Base-by-base conservation (phyloP, 495 filamentous ascomycete genomes). In the Penicillium flavigenum region DNA sequence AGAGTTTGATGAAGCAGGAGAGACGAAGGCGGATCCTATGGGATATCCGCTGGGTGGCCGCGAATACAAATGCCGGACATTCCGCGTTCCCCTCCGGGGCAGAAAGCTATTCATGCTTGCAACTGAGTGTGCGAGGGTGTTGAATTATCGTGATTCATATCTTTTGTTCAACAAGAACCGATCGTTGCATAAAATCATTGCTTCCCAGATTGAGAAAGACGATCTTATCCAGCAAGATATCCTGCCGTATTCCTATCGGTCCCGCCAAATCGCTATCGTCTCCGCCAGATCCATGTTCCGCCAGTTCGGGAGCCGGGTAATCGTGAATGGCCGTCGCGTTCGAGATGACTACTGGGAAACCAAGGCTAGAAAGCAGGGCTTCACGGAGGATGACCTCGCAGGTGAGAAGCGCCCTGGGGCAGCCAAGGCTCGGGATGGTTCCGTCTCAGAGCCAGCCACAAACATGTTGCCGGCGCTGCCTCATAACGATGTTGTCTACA, bases 271-370 rank as follows among this genome's bases (percentile, higher is more conserved):
- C 57, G 95, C 94, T 26, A 98, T 99, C 56, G 94, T 99, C 29
- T 97, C 94, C 4, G 94, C 94, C n/a, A 86, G 89, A 59, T 97
- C 94, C 46, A 99, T 99, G 94, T 99, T 98, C 70, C 87, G 94
- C 17, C 94, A 99, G 72, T 99, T 99, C 68, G 94, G 94, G n/a
- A 96, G 91, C 64, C 81, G 95, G 51, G 87, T 99, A 38, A 95
- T 99, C 56, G 84, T 87, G 5, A 88, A 90, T 65, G 94, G 94
- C 12, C 80, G 92, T 57, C 84, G 95, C 11, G 94, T 99, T 34
- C 86, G 93, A 31, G 94, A 99, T 73, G 94, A 99, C 69, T 98
- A 99, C 68, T 98, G 94, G 94, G 94, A 98, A 65, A 88, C 84
- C 65, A 99, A 98, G 75, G 94, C 94, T 4, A 82, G 87, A 38